Base-by-base conservation (phyloP, 306 rosid species). In the Prunus mongolica region DNA sequence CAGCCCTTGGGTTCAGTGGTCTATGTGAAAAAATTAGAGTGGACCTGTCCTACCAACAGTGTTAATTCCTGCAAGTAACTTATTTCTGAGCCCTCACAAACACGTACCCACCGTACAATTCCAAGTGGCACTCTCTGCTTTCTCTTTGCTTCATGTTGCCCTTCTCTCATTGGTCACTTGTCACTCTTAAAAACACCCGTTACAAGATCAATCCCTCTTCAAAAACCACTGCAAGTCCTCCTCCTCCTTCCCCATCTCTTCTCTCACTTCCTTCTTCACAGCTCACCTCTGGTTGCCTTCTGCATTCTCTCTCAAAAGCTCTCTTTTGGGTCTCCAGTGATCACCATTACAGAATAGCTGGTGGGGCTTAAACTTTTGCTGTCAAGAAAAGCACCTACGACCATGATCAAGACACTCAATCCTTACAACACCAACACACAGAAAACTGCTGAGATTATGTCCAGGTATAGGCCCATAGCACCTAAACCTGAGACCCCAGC, bases 381-480 rank as follows among this genome's bases (percentile, higher is more conserved):
- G 22, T 6, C 45, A 22, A 41, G 27, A 19, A n/a, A 47, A 15
- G 3, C 12, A 45, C 41, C 65, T 12, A 12, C 41, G 67, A 83
- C 79, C 84, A 94, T 94, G 98, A 86, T 94, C 88, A 87, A 90
- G 82, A 92, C 97, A 16, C 79, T 94, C 69, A 86, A 60, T 69
- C 93, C 97, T 15, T 88, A 86, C 61, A 69, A 24, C 76, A 55
- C 86, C 55, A 78, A 70, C 69, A 83, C 93, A 22, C 89, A 88
- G 1, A 92, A 87, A 83, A 92, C 97, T 2, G 97, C 97, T 69
- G 93, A 90, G 78, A 95, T 95, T 64, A 91, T 95, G 99, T 92
- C 97, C 3, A 79, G 96, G 83, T 92, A 89, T 76, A 83, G 97
- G 51, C 97, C 99, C 2, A 95, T 92, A 73, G 99, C 97, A 13